Evolutionary conservation across 257 asterid genomes (phyloP), one percentile per base, ranked within the genome.

Genomic region (Nicotiana obtusifolia): DNA sequence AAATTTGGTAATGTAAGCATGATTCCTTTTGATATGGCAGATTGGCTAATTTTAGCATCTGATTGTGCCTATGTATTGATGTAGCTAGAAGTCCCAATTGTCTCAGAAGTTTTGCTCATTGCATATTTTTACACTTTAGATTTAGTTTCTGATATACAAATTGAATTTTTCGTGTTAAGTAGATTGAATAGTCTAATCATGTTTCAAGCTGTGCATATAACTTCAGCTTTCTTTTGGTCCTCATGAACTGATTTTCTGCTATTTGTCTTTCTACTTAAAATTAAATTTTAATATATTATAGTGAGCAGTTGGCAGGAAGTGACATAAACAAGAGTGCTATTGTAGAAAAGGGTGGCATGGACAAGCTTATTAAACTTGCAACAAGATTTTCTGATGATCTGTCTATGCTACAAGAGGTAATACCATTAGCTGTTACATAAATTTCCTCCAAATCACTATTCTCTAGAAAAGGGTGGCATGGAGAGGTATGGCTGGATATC

Each of bases 271-370:
- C 60, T 30, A 20, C 10, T 3, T 60, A 20, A 41, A 69, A 71
- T 71, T 44, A 44, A 44, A 47, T 44, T 44, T 71, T 71, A 22
- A 71, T 44, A 44, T 20, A 71, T 71, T 71, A 44, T 71, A 44
- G 78, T 86, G 16, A 82, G 85, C 84, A 95, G 98, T 91, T 96
- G 89, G 99, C 98, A 89, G 99, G 97, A 86, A 96, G 99, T 85
- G 99, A 96, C 88, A 82, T 35, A 86, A 96, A 92, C 82, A 94
- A 94, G 88, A 87, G 87, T 86, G 84, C 89, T 59, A 92, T 96
- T 83, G 91, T 96, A 53, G 95, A 93, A 84, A 92, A 87, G 92
- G 86, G 91, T 64, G 97, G 99, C 84, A 56, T 90, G 91, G 91
- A 86, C 86, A 90, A 85, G 90, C 97, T 94, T 84, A 82, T 92